Percentiles rank a stretch among this genome's conserved stretches.
Conservation (phyloP, 176 grass and related monocot genomes). For the Oryza longistaminata region DNA sequence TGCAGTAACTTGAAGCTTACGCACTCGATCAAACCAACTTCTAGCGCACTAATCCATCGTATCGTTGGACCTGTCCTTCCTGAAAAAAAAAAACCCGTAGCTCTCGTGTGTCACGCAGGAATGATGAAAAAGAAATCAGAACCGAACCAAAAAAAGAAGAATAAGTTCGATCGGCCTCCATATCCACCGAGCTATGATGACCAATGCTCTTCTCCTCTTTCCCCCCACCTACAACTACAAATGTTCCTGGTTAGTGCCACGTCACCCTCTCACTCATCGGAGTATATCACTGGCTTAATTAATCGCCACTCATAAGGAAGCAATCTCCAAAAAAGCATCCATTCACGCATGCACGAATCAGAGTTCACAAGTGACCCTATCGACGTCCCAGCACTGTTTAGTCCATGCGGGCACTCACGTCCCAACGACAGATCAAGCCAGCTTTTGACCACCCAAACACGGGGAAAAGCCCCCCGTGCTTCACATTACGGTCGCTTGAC, state of each 20-base stretch:
- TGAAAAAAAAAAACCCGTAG: not conserved
- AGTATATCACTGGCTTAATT: not conserved
- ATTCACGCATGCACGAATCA: not conserved
- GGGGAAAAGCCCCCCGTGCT: not conserved
- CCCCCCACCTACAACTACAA: not conserved
- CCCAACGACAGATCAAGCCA: not conserved
- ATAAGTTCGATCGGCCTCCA: not conserved
- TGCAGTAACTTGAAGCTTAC: not conserved
- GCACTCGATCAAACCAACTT: not conserved
- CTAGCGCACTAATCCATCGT: not conserved
- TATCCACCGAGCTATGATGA: not conserved
- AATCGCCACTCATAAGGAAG: not conserved
- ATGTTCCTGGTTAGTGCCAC: not conserved
- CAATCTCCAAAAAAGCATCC: not conserved
- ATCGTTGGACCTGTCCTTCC: not conserved
- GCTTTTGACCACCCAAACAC: conserved; percentile 11
- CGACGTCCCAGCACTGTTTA: not conserved
- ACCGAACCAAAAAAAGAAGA: not conserved
- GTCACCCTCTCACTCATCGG: not conserved
- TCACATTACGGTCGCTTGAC: not conserved
- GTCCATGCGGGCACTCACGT: not conserved
- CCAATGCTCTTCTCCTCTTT: not conserved
- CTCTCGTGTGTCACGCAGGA: not conserved
- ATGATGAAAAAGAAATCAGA: not conserved
- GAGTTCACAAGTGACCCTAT: not conserved